These are phyloP conservation scores for Vitis hybrid DNA, from an alignment of 177 flowering plant species.

Conservation along the genomic window DNA sequence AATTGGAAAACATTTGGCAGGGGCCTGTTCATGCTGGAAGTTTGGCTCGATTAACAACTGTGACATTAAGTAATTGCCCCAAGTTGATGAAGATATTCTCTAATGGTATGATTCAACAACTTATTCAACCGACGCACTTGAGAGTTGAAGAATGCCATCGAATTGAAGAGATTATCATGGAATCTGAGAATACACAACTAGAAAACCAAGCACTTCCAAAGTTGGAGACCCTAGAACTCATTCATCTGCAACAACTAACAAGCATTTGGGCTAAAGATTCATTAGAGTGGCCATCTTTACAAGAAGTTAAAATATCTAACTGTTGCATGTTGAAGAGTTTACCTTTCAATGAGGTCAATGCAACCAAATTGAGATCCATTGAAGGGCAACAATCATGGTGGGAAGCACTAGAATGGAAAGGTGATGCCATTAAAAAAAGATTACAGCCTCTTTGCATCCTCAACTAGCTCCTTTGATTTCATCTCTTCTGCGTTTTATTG, in stretches of 20 bases:
- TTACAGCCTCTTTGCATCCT: background rate
- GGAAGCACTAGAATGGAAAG: background rate
- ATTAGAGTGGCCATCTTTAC: constrained; percentile 19
- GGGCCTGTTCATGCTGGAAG: background rate
- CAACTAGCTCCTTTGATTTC: background rate
- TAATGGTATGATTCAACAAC: constrained; percentile 4
- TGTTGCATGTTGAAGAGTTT: background rate
- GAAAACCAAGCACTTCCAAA: constrained; percentile 6
- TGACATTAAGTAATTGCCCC: constrained; percentile 10
- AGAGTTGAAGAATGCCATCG: constrained; percentile 13
- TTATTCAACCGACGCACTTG: constrained; percentile 1
- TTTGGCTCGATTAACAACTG: constrained; percentile 2
- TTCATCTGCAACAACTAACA: constrained; percentile 3
- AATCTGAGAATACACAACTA: too few species aligned
- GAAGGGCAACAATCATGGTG: constrained; percentile 5
- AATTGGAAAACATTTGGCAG: constrained; percentile 11
- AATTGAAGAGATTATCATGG: too few species aligned
- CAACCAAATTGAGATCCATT: constrained; percentile 1
- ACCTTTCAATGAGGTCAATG: constrained; percentile 13
- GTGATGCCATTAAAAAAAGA: background rate
- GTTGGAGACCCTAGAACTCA: constrained; percentile 5
- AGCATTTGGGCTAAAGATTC: constrained; percentile 1
- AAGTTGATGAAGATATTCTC: constrained; percentile 8
- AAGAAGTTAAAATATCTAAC: background rate
- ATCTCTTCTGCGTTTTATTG: too few species aligned